A percentile compares a stretch with the other conserved stretches of the same genome.
These are phyloP conservation scores for Diospyros kaki DNA, from an alignment of 148 eudicot genomes.

Conservation along the genomic window DNA sequence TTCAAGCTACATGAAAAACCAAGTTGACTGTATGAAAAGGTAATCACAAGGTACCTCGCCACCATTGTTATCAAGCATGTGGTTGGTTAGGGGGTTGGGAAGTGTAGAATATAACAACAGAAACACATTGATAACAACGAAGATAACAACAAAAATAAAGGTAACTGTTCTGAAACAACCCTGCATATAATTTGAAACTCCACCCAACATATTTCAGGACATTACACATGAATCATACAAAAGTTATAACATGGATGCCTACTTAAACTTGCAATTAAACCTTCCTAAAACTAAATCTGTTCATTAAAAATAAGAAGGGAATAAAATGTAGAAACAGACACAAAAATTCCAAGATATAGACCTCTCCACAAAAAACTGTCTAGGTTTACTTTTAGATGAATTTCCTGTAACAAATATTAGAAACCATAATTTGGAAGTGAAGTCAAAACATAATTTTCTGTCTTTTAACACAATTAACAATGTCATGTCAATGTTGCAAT, in stretches of 20 bases:
- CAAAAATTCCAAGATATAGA: neutral
- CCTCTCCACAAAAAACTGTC: neutral
- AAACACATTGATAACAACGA: neutral
- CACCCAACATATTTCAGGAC: neutral
- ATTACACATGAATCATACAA: neutral
- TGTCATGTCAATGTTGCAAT: neutral
- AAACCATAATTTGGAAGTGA: neutral
- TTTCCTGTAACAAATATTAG: neutral
- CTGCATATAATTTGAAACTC: neutral
- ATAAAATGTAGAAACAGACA: neutral
- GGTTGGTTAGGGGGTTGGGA: neutral
- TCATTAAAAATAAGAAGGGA: neutral
- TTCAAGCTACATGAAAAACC: constrained; percentile 49
- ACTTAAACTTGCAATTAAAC: neutral
- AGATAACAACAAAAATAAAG: neutral
- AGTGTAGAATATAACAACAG: no score
- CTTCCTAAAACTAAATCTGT: neutral
- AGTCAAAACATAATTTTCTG: neutral
- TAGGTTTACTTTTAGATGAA: neutral
- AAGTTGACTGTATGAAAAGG: neutral
- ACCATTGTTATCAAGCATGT: no score
- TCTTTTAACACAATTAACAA: neutral
- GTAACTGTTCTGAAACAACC: neutral
- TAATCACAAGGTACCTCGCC: neutral
- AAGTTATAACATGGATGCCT: neutral